Percentiles rank a stretch among this genome's conserved stretches.
Conservation (phyloP, 768 basidiomycete genomes). For the Boletus edulis region DNA sequence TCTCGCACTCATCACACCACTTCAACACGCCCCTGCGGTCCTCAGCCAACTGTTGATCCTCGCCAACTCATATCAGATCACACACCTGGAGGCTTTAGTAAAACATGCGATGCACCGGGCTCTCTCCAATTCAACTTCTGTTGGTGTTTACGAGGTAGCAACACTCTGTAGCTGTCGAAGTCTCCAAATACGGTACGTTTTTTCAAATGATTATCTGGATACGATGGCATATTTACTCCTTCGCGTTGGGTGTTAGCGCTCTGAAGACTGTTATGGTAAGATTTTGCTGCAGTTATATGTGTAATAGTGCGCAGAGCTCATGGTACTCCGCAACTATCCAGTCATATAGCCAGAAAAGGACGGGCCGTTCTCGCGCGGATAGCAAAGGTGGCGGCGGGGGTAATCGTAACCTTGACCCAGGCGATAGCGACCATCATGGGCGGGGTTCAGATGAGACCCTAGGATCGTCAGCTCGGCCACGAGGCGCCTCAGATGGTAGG, state of each 20-base stretch:
- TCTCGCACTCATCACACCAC: constrained; percentile 77
- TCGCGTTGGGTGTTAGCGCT: constrained; percentile 43
- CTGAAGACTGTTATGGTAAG: constrained; percentile 82
- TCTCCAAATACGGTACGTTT: constrained; percentile 79
- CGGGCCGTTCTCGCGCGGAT: constrained; percentile 48
- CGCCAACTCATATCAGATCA: constrained; percentile 76
- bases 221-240: constrained; percentile 9
- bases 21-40: constrained; percentile 89
- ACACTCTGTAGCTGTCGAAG: constrained; percentile 87
- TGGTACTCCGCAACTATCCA: constrained; percentile 29
- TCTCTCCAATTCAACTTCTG: constrained; percentile 79
- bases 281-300: neutral
- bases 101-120: constrained; percentile 93
- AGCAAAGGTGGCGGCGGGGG: constrained; percentile 46
- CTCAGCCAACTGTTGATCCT: constrained; percentile 84
- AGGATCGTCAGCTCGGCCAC: constrained; percentile 38
- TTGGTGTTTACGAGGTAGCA: constrained; percentile 93
- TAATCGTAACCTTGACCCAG: constrained; percentile 34
- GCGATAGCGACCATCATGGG: constrained; percentile 36
- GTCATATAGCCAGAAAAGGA: constrained; percentile 78
- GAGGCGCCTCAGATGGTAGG: constrained; percentile 74
- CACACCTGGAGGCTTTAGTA: constrained; percentile 74
- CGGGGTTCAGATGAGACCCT: constrained; percentile 34
- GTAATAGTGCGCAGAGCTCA: constrained; percentile 11
- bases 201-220: constrained; percentile 10